Conservation (phyloP, 2,329 filamentous ascomycete genomes). For the Acarospora socialis region DNA sequence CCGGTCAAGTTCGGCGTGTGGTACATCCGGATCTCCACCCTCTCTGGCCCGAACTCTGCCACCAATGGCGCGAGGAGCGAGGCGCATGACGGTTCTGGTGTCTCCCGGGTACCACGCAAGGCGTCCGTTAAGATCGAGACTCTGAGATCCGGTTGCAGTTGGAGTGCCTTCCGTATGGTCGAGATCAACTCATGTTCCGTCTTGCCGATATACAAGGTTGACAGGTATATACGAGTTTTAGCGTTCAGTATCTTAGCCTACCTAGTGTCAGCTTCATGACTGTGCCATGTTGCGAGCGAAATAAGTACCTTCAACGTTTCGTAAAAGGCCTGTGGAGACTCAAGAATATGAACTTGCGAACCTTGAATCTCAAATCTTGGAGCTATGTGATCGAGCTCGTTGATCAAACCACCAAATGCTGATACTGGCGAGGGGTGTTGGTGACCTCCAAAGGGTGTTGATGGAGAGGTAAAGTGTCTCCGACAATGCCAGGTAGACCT, state of each 20-base stretch:
- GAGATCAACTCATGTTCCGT: constrained; percentile 78
- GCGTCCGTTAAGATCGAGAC: constrained; percentile 87
- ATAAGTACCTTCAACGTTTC: constrained; percentile 62
- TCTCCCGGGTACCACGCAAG: constrained; percentile 79
- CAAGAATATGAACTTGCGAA: constrained; percentile 64
- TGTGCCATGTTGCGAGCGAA: constrained; percentile 7
- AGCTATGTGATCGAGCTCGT: constrained; percentile 73
- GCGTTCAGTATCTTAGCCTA: constrained; percentile 71
- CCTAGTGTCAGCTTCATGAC: constrained; percentile 6
- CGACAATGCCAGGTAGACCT: constrained; percentile 1
- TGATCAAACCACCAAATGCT: constrained; percentile 45
- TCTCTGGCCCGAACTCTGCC: constrained; percentile 63
- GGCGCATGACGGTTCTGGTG: constrained; percentile 71
- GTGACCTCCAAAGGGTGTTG: constrained; percentile 8
- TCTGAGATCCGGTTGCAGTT: constrained; percentile 57
- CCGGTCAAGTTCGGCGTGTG: constrained; percentile 94
- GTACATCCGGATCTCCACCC: constrained; percentile 92
- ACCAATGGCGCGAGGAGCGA: constrained; percentile 78
- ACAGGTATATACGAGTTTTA: constrained; percentile 69
- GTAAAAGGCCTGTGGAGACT: constrained; percentile 80
- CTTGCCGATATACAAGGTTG: constrained; percentile 94
- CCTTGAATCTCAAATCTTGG: constrained; percentile 80
- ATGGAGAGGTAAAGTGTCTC: constrained; percentile 11
- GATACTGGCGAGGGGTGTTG: constrained; percentile 33
- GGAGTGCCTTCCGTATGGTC: constrained; percentile 61